phyloP scores from a whole-genome alignment of 2,329 filamentous ascomycete genomes.

The Leptographium flavum region DNA sequence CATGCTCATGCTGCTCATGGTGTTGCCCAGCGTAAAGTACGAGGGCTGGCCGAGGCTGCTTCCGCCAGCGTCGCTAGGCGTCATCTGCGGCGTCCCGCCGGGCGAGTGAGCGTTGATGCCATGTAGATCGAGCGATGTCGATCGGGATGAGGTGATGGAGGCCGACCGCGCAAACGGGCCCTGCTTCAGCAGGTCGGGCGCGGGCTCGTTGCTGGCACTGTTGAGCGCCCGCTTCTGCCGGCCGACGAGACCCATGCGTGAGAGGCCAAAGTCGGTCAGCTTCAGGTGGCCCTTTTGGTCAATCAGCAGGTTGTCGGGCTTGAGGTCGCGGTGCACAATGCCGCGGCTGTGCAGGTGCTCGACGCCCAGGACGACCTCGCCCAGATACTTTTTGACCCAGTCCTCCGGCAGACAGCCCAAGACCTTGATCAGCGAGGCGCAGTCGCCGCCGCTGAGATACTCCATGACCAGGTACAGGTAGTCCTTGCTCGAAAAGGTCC shows the following conservation, averaged over 20 bases:
- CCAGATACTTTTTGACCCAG: slow-evolving; percentile 96
- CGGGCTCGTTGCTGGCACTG: slow-evolving; percentile 61
- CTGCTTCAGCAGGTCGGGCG: slow-evolving; percentile 81
- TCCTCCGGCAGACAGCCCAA: slow-evolving; percentile 86
- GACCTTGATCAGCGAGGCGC: slow-evolving; percentile 89
- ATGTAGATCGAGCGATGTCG: slow-evolving; percentile 84
- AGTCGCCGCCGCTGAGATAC: slow-evolving; percentile 94
- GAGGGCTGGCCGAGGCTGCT: slow-evolving; percentile 69
- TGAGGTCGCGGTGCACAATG: slow-evolving; percentile 92
- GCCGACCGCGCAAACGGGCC: slow-evolving; percentile 77
- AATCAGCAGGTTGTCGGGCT: slow-evolving; percentile 93
- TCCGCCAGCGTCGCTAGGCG: slow-evolving; percentile 53
- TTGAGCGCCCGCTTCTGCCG: slow-evolving; percentile 89
- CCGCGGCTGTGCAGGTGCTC: slow-evolving; percentile 89
- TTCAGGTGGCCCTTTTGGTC: slow-evolving; percentile 95
- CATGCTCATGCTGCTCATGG: too few species aligned
- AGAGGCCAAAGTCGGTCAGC: slow-evolving; percentile 92
- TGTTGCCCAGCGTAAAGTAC: slow-evolving; percentile 66
- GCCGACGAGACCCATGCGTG: slow-evolving; percentile 90
- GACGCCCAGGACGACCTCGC: slow-evolving; percentile 90
- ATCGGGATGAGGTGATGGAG: slow-evolving; percentile 80
- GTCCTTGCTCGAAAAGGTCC: slow-evolving; percentile 99
- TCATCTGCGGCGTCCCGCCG: slow-evolving; percentile 72
- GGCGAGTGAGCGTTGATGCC: slow-evolving; percentile 50
- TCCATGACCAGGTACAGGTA: slow-evolving; percentile 99